phyloP scores from a whole-genome alignment of 1,284 basidiomycete genomes.

The Lentinus polychrous region DNA sequence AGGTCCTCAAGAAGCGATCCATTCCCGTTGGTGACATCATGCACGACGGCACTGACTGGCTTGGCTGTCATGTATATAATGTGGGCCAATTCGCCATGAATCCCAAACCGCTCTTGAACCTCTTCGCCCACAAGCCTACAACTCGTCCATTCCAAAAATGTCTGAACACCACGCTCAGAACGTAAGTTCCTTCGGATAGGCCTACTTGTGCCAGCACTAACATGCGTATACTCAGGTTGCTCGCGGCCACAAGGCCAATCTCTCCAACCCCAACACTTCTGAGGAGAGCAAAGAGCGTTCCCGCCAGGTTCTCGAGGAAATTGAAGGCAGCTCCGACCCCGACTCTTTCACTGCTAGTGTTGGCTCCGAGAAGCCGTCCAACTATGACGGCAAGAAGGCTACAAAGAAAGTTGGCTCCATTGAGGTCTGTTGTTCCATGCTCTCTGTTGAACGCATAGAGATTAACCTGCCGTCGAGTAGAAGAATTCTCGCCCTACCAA shows the following conservation, averaged over 20 bases:
- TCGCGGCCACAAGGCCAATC: conserved; percentile 21
- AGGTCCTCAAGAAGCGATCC: too few species aligned
- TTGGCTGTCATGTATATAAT: too few species aligned
- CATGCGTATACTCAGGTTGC: not conserved
- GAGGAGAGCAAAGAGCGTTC: conserved; percentile 37
- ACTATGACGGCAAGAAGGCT: not conserved
- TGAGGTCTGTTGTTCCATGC: not conserved
- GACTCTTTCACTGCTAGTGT: conserved; percentile 13
- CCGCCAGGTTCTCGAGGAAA: conserved; percentile 27
- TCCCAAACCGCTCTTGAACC: too few species aligned
- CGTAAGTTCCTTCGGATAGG: not conserved
- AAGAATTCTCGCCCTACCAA: not conserved
- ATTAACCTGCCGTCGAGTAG: not conserved
- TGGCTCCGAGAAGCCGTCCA: conserved; percentile 8
- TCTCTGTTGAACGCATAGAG: not conserved
- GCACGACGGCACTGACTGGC: too few species aligned
- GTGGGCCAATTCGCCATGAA: too few species aligned
- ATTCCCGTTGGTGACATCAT: too few species aligned
- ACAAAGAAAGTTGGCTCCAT: not conserved
- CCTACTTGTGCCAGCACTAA: not conserved
- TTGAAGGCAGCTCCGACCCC: conserved; percentile 18
- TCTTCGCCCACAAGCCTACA: too few species aligned
- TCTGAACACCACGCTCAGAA: conserved; percentile 1
- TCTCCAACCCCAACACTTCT: conserved; percentile 34
- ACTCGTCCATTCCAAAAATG: not conserved